These are phyloP conservation scores for Medicago lupulina DNA, from an alignment of 306 rosid genomes.

Conservation along the genomic window DNA sequence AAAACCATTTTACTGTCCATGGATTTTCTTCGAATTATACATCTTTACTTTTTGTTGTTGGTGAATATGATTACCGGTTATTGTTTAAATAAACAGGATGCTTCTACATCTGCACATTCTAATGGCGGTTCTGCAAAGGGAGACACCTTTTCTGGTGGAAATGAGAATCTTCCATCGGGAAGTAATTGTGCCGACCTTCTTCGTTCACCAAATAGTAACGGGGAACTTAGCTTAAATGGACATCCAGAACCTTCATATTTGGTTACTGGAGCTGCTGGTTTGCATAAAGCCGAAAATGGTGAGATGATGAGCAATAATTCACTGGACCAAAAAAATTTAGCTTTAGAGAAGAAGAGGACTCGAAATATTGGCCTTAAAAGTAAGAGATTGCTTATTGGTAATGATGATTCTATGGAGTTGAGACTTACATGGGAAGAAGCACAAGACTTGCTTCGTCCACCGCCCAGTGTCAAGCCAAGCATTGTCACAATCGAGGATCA, in stretches of 20 bases:
- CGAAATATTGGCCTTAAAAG: conserved; percentile 89
- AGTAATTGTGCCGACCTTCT: conserved; percentile 58
- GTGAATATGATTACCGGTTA: conserved; percentile 21
- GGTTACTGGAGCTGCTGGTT: conserved; percentile 53
- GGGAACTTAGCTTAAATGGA: conserved; percentile 52
- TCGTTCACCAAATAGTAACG: conserved; percentile 55
- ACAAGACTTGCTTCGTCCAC: conserved; percentile 97
- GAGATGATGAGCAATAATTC: conserved; percentile 55
- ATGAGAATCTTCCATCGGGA: conserved; percentile 64
- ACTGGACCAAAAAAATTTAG: conserved; percentile 50
- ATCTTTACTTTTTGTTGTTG: conserved; percentile 27
- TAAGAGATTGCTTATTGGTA: conserved; percentile 82
- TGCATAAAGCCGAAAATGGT: conserved; percentile 58
- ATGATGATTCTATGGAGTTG: conserved; percentile 86
- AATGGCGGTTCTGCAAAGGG: conserved; percentile 66
- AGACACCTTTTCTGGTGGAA: conserved; percentile 55
- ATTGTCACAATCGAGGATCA: conserved; percentile 86
- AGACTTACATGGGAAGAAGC: conserved; percentile 99
- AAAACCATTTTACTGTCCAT: conserved; percentile 25
- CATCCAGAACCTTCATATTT: conserved; percentile 49
- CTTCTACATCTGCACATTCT: conserved; percentile 58
- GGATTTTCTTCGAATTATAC: conserved; percentile 20
- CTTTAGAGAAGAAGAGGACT: conserved; percentile 79
- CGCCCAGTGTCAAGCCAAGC: conserved; percentile 80
- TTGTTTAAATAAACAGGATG: conserved; percentile 67